These are phyloP conservation scores for Crucihimalaya himalaica DNA, from an alignment of 345 rosid genomes.

Conservation along the genomic window DNA sequence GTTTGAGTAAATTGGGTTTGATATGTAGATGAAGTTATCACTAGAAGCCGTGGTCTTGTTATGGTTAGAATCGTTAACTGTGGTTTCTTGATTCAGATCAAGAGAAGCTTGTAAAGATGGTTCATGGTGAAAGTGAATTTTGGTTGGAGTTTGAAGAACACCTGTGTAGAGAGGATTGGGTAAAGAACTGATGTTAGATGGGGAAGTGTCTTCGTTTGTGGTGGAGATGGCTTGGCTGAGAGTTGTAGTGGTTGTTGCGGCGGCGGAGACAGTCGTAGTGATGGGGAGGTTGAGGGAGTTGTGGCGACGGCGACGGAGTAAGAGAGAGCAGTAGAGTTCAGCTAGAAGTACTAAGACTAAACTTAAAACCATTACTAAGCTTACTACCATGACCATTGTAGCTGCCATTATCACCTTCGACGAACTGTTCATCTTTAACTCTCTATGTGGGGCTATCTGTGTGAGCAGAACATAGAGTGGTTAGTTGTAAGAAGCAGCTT, in stretches of 20 bases:
- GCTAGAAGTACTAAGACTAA: constrained; percentile 75
- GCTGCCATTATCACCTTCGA: constrained; percentile 88
- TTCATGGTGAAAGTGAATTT: constrained; percentile 24
- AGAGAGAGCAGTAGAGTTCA: constrained; percentile 83
- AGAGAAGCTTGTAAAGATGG: constrained; percentile 29
- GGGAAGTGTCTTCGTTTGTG: constrained; percentile 4
- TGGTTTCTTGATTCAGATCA: constrained; percentile 40
- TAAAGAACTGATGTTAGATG: constrained; percentile 36
- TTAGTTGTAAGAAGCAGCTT: constrained; percentile 21
- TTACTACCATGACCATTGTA: constrained; percentile 74
- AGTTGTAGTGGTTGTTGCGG: constrained; percentile 30
- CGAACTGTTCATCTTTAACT: constrained; percentile 62
- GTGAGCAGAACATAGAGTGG: constrained; percentile 2
- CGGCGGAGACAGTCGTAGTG: constrained; percentile 26
- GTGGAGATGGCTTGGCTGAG: constrained; percentile 26
- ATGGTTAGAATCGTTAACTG: constrained; percentile 10
- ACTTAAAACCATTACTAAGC: constrained; percentile 70
- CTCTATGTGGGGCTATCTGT: constrained; percentile 9
- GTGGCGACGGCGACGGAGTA: constrained; percentile 58
- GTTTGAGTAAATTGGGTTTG: constrained; percentile 81
- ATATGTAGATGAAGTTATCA: constrained; percentile 65
- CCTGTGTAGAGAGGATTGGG: constrained; percentile 55
- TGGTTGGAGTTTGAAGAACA: constrained; percentile 66
- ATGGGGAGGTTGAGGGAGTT: constrained; percentile 35
- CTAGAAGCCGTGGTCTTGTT: constrained; percentile 20